These are phyloP conservation scores for Acanthamoeba royreba DNA, from an alignment of 208 protist genomes.

Conservation along the genomic window DNA sequence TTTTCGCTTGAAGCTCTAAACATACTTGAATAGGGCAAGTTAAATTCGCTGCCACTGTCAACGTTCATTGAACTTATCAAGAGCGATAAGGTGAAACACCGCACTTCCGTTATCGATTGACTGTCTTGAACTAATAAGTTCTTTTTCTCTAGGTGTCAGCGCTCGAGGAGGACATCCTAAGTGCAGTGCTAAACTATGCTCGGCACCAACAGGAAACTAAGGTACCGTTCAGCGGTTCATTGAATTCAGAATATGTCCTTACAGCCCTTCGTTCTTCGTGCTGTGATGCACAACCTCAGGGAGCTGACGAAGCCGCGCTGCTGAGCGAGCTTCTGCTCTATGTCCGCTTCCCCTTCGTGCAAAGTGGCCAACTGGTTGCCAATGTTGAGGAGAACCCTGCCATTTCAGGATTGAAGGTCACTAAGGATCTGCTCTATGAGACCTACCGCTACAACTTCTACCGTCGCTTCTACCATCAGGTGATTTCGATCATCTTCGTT, in stretches of 20 bases:
- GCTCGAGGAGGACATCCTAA: background rate
- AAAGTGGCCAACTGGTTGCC: background rate
- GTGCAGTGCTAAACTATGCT: background rate
- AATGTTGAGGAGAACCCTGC: background rate
- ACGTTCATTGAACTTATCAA: slow-evolving; percentile 5
- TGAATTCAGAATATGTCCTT: background rate
- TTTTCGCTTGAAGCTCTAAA: background rate
- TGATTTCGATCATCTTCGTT: background rate
- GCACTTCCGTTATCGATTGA: background rate
- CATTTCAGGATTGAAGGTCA: background rate
- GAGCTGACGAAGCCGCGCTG: background rate
- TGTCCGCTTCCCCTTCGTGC: background rate
- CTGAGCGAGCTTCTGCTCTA: background rate
- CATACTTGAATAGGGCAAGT: background rate
- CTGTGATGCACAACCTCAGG: background rate
- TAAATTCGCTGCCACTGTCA: background rate
- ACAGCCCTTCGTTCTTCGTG: background rate
- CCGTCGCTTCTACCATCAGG: background rate
- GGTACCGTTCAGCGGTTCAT: background rate
- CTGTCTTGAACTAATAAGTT: background rate
- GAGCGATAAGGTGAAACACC: background rate
- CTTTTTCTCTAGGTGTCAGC: background rate
- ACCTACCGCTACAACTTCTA: background rate
- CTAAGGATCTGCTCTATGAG: background rate
- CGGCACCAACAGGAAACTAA: background rate